Conservation (phyloP, 192 early-diverging fungal genomes). For the Dissophora globulifera region DNA sequence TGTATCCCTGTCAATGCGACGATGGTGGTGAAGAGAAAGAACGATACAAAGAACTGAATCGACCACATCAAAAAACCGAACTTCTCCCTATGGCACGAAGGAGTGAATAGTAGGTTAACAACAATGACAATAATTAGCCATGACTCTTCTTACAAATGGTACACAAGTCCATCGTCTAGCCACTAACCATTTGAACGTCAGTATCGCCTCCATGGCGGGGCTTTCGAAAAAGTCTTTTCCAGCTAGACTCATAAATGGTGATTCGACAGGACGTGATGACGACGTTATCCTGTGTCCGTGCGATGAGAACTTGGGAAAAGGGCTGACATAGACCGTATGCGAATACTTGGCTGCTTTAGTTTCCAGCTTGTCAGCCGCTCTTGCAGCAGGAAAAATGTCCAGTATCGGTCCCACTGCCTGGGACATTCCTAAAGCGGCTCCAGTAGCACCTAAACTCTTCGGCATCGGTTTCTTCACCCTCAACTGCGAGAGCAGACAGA, state of each 20-base stretch:
- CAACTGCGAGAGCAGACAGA: slow-evolving; percentile 32
- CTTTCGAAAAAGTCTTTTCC: slow-evolving; percentile 46
- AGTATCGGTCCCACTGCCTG: slow-evolving; percentile 1
- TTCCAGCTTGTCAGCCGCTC: neutral
- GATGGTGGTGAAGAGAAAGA: slow-evolving; percentile 11
- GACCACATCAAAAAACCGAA: slow-evolving; percentile 30
- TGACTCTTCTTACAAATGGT: neutral
- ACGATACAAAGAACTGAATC: slow-evolving; percentile 4
- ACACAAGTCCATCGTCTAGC: neutral
- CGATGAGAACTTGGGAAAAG: slow-evolving; percentile 36
- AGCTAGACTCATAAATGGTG: slow-evolving; percentile 30
- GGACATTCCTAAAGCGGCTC: no score
- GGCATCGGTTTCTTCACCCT: no score
- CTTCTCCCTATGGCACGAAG: slow-evolving; percentile 28
- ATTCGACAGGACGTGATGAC: no score
- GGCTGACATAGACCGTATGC: slow-evolving; percentile 38
- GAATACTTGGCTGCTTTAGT: neutral
- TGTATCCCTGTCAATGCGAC: slow-evolving; percentile 19
- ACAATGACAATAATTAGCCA: neutral
- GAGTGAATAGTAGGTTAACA: neutral
- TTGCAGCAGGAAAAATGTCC: slow-evolving; percentile 2
- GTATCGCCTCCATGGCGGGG: slow-evolving; percentile 37
- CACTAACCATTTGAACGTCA: slow-evolving; percentile 37
- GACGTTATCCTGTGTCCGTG: no score
- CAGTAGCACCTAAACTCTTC: no score